Evolutionary conservation across 169 alveolate species (phyloP).

Genomic region (Cryptosporidium ryanae): DNA sequence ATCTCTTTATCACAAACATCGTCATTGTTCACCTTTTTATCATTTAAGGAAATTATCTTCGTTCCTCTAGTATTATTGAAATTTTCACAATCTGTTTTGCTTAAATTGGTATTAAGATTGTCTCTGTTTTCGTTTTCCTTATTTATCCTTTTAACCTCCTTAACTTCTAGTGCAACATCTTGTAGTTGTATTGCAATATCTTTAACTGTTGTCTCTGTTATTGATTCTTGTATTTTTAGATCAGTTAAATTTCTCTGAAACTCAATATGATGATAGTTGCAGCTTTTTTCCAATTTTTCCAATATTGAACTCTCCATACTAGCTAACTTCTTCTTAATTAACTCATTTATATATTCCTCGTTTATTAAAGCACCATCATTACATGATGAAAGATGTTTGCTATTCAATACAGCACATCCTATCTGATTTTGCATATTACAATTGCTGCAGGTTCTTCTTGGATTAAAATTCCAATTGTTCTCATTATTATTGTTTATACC

Average conservation of each 20-base stretch:
- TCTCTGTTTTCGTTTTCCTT: background rate
- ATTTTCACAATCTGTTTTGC: background rate
- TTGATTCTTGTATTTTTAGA: constrained; percentile 56
- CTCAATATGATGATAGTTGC: constrained; percentile 42
- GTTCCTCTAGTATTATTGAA: background rate
- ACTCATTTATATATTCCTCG: constrained; percentile 44
- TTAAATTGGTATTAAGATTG: background rate
- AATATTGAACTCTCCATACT: constrained; percentile 11
- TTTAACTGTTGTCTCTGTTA: constrained; percentile 60
- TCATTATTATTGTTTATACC: constrained; percentile 1
- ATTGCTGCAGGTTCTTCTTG: constrained; percentile 24
- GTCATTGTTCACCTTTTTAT: constrained; percentile 15
- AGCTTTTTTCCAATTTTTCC: constrained; percentile 26
- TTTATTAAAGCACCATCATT: constrained; percentile 18
- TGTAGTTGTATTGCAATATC: constrained; percentile 61
- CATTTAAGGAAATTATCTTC: background rate
- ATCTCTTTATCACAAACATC: background rate
- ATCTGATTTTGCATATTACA: constrained; percentile 4
- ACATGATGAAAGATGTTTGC: background rate
- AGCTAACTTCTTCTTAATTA: constrained; percentile 13
- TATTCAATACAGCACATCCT: constrained; percentile 1
- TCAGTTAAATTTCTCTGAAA: constrained; percentile 67
- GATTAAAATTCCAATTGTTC: constrained; percentile 1
- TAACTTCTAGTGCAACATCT: constrained; percentile 33
- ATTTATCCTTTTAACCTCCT: constrained; percentile 5